A percentile compares a stretch with the other conserved stretches of the same genome.
Evolutionary conservation across 2,329 filamentous ascomycete genomes (phyloP).

Genomic region (Neurospora sp.): DNA sequence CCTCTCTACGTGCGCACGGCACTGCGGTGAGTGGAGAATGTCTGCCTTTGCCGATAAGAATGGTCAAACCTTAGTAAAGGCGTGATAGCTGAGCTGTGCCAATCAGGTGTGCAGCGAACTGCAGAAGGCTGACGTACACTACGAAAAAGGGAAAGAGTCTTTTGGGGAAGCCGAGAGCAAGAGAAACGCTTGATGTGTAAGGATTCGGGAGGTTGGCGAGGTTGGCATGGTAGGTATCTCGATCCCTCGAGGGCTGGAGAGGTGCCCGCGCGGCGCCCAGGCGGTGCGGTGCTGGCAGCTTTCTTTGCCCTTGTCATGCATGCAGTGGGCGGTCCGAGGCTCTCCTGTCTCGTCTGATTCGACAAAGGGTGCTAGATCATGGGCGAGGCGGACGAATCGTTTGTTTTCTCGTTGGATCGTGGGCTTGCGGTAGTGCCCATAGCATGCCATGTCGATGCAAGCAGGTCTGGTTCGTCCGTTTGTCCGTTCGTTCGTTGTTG

Average conservation of each 20-base stretch:
- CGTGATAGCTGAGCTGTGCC: conserved; percentile 12
- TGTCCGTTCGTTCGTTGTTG: not conserved
- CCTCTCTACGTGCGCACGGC: not conserved
- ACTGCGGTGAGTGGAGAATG: not conserved
- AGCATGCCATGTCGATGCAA: not conserved
- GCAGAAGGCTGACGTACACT: conserved; percentile 18
- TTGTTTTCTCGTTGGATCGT: not conserved
- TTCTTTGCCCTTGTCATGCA: conserved; percentile 13
- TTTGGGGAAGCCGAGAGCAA: not conserved
- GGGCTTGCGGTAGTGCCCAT: not conserved
- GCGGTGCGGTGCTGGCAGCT: conserved; percentile 8
- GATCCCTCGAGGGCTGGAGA: not conserved
- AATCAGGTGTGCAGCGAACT: conserved; percentile 15
- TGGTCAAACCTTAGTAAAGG: not conserved
- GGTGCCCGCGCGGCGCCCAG: not conserved
- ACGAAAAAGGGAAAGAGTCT: conserved; percentile 5
- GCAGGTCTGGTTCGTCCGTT: not conserved
- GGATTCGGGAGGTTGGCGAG: not conserved
- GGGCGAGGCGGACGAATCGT: not conserved
- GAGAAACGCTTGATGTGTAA: not conserved
- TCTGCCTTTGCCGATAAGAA: not conserved
- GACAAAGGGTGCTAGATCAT: not conserved
- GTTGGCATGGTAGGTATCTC: not conserved
- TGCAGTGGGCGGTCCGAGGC: conserved; percentile 2
- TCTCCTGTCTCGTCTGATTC: conserved; percentile 9